Evolutionary conservation across 129 eudicot genomes (phyloP), one percentile per base, ranked within the genome.

Genomic region (Flaveria brownii): DNA sequence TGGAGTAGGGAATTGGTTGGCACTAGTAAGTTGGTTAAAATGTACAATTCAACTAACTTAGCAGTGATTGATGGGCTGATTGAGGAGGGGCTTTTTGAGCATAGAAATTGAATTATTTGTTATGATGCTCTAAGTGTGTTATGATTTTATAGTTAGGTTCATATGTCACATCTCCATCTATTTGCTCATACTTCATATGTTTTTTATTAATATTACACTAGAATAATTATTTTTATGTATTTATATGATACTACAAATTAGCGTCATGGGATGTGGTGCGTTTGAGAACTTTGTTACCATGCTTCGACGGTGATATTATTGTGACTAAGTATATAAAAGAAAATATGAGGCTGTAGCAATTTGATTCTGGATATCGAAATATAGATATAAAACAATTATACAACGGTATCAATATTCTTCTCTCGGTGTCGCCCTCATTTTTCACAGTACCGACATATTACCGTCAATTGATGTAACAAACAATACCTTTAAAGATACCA

Each of bases 21-120:
- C 83, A 86, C 57, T 79, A 14, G 83, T 83, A 81, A 76, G 86
- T 86, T 72, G 92, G 94, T 88, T 80, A 77, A 85, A 79, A 84
- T 85, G 90, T 87, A 88, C 86, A 85, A 83, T 87, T 88, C 87
- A 86, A 86, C 91, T 85, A 73, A 84, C 88, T 84, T 78, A 64
- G 60, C 51, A 64, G 83, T 64, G 83, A 79, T 64, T 79, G 83
- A 71, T 72, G 49, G 69, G 65, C 78, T 79, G 72, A 79, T 79
- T 79, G 74, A 33, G 83, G 83, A 63, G 71, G 26, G 73, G 26
- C 43, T 51, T 63, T 72, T 25, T 23, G 83, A 64, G 28, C 74
- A 66, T 30, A 65, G 78, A 65, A 65, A 57, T 33, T 5, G 76
- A 78, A 80, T 55, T 52, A 80, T 65, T 63, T 65, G 74, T 74